phyloP scores from a whole-genome alignment of 768 basidiomycete species.

The Daedalea quercina region DNA sequence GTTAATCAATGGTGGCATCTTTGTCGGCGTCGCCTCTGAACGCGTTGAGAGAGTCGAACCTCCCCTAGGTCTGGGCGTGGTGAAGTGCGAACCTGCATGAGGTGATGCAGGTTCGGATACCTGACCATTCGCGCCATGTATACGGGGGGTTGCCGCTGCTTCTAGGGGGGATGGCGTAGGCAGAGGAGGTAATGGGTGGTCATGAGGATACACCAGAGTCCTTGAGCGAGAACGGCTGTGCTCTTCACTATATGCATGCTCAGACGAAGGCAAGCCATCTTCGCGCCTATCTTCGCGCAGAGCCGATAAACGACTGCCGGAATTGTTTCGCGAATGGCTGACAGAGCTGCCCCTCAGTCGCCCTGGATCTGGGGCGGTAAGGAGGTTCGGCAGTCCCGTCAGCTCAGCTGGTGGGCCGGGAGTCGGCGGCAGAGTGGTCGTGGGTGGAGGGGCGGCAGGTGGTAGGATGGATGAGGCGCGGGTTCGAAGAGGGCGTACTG shows the following conservation, averaged over 20 bases:
- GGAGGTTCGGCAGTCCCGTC: conserved; percentile 22
- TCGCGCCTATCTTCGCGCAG: conserved; percentile 52
- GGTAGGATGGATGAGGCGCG: conserved; percentile 55
- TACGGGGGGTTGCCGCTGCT: conserved; percentile 11
- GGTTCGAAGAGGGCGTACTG: conserved; percentile 26
- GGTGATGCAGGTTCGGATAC: conserved; percentile 43
- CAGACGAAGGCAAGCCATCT: conserved; percentile 5
- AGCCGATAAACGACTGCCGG: conserved; percentile 48
- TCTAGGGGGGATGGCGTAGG: conserved; percentile 35
- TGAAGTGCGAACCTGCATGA: conserved; percentile 31
- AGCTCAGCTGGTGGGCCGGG: conserved; percentile 28
- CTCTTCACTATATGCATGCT: neutral
- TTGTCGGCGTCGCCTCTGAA: conserved; percentile 24
- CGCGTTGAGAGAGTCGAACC: conserved; percentile 37
- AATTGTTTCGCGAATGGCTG: conserved; percentile 49
- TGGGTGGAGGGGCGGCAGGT: conserved; percentile 60
- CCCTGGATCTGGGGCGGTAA: conserved; percentile 27
- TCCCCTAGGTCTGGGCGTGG: conserved; percentile 48
- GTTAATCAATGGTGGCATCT: conserved; percentile 39
- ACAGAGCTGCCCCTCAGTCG: conserved; percentile 43
- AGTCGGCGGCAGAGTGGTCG: conserved; percentile 49
- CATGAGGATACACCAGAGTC: neutral
- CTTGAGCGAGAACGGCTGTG: neutral
- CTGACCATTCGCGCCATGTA: conserved; percentile 4
- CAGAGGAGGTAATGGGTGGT: conserved; percentile 54